Percentiles rank a stretch among this genome's conserved stretches.
Evolutionary conservation across 352 stramenopile genomes (phyloP).

Genomic region (Phytophthora pseudosyringae): DNA sequence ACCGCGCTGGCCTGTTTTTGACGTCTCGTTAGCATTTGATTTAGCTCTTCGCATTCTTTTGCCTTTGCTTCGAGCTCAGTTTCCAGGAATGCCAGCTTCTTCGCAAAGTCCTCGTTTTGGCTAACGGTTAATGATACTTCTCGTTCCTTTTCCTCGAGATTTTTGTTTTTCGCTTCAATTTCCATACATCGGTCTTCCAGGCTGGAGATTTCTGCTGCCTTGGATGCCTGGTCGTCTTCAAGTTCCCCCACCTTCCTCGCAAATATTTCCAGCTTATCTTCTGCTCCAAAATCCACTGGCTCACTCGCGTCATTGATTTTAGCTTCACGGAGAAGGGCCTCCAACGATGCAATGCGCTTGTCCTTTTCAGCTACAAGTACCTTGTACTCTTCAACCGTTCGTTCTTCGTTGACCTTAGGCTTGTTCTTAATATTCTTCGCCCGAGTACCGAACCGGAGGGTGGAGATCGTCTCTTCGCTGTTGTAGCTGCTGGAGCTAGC

Average conservation of each 20-base stretch:
- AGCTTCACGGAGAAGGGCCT: slow-evolving; percentile 39
- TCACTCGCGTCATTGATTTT: slow-evolving; percentile 23
- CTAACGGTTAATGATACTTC: slow-evolving; percentile 46
- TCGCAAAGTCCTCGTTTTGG: slow-evolving; percentile 57
- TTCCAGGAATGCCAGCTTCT: slow-evolving; percentile 59
- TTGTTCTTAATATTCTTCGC: slow-evolving; percentile 87
- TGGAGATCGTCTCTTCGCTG: slow-evolving; percentile 74
- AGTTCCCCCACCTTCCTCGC: slow-evolving; percentile 58
- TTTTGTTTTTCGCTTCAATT: slow-evolving; percentile 48
- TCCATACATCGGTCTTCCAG: slow-evolving; percentile 66
- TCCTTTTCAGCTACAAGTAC: slow-evolving; percentile 65
- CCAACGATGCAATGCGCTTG: slow-evolving; percentile 53
- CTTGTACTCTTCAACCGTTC: slow-evolving; percentile 81
- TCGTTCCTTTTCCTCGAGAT: slow-evolving; percentile 48
- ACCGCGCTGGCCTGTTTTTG: slow-evolving; percentile 1
- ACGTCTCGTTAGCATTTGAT: slow-evolving; percentile 39
- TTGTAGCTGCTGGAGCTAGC: slow-evolving; percentile 73
- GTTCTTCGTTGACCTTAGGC: slow-evolving; percentile 90
- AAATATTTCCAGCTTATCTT: slow-evolving; percentile 58
- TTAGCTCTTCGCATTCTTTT: slow-evolving; percentile 58
- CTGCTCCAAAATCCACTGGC: slow-evolving; percentile 35
- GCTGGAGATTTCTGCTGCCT: slow-evolving; percentile 53
- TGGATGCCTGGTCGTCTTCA: slow-evolving; percentile 68
- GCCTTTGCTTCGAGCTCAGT: slow-evolving; percentile 56
- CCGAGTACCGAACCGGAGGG: slow-evolving; percentile 76